Evolutionary conservation across 345 rosid species (phyloP), one percentile per base, ranked within the genome.

Genomic region (Citrus hindsii): DNA sequence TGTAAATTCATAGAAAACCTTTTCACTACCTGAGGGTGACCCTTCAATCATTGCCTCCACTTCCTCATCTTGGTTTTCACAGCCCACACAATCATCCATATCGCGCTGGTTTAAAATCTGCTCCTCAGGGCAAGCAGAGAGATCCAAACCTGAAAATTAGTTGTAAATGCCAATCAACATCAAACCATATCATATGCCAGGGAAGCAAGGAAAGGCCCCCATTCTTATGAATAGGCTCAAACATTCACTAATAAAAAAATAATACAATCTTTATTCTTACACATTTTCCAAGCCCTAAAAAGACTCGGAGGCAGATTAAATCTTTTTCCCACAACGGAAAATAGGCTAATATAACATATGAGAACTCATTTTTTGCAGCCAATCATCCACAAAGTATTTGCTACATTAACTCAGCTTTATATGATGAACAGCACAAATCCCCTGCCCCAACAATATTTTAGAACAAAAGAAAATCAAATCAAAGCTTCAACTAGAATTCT

Each of bases 41-140:
- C 90, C 96, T 86, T 94, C 98, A 37, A 92, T 83, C 99, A 96
- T 93, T 48, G 98, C 94, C 40, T 85, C 97, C 30, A 86, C 85
- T 67, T 92, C 96, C 74, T 93, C 99, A n/a, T 94, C 98, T 76
- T 83, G 92, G 82, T 86, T 89, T 71, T 93, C 99, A 87, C 81
- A 85, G 48, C 83, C 92, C 76, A 82, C 88, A 77, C 88, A 87
- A 81, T 94, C 98, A 73, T 96, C 98, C 91, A 92, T 90, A 78
- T 94, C 97, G 62, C 92, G 97, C 78, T 92, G 95, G 81, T 83
- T 88, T 75, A 94, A 74, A 79, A 92, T 89, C 88, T 94, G 97
- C 83, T 96, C 99, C 79, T 93, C 99, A 0, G 97, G 87, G 60
- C 89, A 88, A 27, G 77, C 82, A 70, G 88, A 85, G 81, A 92